Percentiles rank a stretch among this genome's conserved stretches.
phyloP scores from a whole-genome alignment of 306 rosid species.

The Cucurbita maxima region DNA sequence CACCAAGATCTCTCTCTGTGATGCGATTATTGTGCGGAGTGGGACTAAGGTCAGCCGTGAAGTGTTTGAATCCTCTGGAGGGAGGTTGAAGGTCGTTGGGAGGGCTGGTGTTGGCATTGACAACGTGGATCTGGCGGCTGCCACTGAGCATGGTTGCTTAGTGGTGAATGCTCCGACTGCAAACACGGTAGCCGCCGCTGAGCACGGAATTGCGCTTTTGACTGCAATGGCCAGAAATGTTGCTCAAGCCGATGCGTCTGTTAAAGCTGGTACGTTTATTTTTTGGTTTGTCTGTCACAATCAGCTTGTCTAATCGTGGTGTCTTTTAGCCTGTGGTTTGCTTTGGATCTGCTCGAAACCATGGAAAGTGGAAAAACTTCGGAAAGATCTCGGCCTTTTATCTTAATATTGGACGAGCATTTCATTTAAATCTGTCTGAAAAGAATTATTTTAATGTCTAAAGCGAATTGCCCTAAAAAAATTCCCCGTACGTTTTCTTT shows the following conservation, averaged over 20 bases:
- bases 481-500: not conserved
- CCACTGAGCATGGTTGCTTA: slow-evolving; percentile 91
- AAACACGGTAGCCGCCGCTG: slow-evolving; percentile 92
- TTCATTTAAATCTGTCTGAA: not conserved
- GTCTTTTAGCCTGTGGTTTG: not conserved
- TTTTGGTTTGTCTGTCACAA: not conserved
- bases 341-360: not conserved
- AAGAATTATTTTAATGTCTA: not conserved
- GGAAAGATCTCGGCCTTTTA: not conserved
- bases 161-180: slow-evolving; percentile 98
- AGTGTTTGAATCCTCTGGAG: slow-evolving; percentile 82
- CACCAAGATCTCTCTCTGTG: slow-evolving; percentile 97
- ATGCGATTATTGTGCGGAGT: slow-evolving; percentile 84
- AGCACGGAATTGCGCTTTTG: slow-evolving; percentile 87
- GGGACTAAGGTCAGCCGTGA: slow-evolving; percentile 89
- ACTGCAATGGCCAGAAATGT: slow-evolving; percentile 95
- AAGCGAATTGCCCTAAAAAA: not conserved
- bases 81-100: slow-evolving; percentile 88
- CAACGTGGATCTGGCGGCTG: slow-evolving; percentile 97
- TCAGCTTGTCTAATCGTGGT: slow-evolving; percentile 12
- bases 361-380: not conserved
- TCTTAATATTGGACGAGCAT: not conserved
- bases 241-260: slow-evolving; percentile 89
- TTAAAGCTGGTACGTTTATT: slow-evolving; percentile 58
- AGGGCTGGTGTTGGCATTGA: slow-evolving; percentile 98